These are phyloP conservation scores for Scenedesmus sp. DNA, from an alignment of 163 green algal species.

Conservation along the genomic window DNA sequence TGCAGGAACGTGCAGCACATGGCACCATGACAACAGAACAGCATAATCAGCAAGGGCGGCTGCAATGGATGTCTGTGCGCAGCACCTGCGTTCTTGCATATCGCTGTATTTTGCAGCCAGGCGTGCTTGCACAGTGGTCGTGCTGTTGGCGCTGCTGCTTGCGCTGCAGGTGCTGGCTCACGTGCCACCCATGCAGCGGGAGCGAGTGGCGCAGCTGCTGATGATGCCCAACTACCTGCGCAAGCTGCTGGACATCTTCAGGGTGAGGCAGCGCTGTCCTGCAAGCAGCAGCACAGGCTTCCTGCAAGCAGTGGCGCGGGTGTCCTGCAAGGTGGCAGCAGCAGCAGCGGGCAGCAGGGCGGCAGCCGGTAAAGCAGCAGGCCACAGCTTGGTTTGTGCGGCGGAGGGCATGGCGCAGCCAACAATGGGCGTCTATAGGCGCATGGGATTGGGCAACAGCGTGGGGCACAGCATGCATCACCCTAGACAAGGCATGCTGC, in stretches of 20 bases:
- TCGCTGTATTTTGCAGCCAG: not conserved
- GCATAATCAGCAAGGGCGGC: not conserved
- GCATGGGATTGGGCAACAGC: not conserved
- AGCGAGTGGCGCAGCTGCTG: slow-evolving; percentile 82
- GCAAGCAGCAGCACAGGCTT: not conserved
- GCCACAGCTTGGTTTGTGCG: not conserved
- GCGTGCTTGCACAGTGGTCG: not conserved
- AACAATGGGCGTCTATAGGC: too few relatives aligned
- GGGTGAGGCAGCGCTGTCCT: slow-evolving; percentile 53
- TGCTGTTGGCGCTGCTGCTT: not conserved
- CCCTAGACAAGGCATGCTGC: not conserved
- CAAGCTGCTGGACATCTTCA: slow-evolving; percentile 91
- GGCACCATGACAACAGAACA: too few relatives aligned
- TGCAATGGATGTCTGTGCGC: not conserved
- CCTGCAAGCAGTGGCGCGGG: not conserved
- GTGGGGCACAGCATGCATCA: not conserved
- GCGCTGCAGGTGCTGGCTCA: slow-evolving; percentile 69
- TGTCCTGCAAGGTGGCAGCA: not conserved
- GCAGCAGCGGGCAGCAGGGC: not conserved
- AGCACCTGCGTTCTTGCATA: not conserved
- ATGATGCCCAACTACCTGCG: slow-evolving; percentile 79
- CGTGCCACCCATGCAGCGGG: slow-evolving; percentile 80
- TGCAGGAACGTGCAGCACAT: not conserved
- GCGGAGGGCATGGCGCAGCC: too few relatives aligned
- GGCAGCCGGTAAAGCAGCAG: not conserved